phyloP scores from a whole-genome alignment of 305 asterid species.

The Euphrasia arctica region DNA sequence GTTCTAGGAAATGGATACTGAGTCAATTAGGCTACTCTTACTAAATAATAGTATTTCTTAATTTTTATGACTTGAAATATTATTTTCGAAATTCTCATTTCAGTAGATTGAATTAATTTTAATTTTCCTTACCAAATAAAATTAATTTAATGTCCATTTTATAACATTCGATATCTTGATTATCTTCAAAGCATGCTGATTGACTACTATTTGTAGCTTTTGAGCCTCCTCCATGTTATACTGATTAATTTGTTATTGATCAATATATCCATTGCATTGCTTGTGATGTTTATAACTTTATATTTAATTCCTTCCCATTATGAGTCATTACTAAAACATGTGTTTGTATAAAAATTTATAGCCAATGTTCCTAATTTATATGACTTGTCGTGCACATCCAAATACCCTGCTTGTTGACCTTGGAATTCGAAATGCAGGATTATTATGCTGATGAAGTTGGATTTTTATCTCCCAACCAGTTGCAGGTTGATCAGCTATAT shows the following conservation, averaged over 20 bases:
- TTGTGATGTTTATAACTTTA: constrained; percentile 3
- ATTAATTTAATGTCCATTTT: background rate
- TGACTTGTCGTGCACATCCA: constrained; percentile 18
- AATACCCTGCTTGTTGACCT: constrained; percentile 26
- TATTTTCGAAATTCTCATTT: no score
- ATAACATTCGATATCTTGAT: background rate
- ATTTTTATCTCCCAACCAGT: constrained; percentile 87
- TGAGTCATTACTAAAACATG: constrained; percentile 19
- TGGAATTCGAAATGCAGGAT: constrained; percentile 59
- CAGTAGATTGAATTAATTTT: no score
- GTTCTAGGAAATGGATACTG: background rate
- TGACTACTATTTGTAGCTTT: background rate
- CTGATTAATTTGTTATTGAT: constrained; percentile 13
- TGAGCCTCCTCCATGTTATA: background rate
- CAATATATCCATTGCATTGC: background rate
- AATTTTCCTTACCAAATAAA: background rate
- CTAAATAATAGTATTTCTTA: background rate
- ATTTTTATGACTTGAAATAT: no score
- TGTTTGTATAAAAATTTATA: constrained; percentile 13
- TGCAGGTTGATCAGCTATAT: constrained; percentile 72
- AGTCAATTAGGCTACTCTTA: background rate
- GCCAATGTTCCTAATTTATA: constrained; percentile 8
- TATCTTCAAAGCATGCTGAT: background rate
- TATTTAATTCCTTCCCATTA: background rate
- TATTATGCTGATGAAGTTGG: constrained; percentile 97